A percentile compares a stretch with the other conserved stretches of the same genome.
Conservation (phyloP, 768 basidiomycete species). For the Panellus pusillus region DNA sequence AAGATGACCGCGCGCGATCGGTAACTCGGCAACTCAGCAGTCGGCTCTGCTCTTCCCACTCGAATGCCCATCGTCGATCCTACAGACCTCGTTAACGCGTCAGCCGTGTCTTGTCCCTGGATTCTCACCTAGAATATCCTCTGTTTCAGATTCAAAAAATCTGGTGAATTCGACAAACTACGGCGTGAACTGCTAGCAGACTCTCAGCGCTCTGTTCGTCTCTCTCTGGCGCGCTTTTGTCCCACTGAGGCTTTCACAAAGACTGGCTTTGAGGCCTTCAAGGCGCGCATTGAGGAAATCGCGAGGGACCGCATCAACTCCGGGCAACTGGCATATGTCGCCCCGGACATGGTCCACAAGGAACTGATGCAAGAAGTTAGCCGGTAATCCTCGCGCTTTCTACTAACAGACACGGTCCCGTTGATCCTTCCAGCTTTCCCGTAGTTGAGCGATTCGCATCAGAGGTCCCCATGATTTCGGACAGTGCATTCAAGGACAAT, state of each 20-base stretch:
- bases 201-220: slow-evolving; percentile 58
- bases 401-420: neutral
- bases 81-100: slow-evolving; percentile 66
- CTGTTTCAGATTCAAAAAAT: slow-evolving; percentile 66
- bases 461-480: slow-evolving; percentile 49
- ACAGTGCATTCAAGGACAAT: slow-evolving; percentile 43
- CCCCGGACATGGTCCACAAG: slow-evolving; percentile 47
- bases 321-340: slow-evolving; percentile 52
- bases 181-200: slow-evolving; percentile 62
- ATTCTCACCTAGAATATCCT: neutral
- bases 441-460: slow-evolving; percentile 63
- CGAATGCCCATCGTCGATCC: slow-evolving; percentile 56
- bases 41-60: neutral
- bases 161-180: slow-evolving; percentile 75
- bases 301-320: slow-evolving; percentile 54
- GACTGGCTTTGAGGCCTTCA: slow-evolving; percentile 55
- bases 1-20: neutral
- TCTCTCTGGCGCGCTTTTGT: slow-evolving; percentile 7
- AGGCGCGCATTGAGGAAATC: slow-evolving; percentile 60
- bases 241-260: slow-evolving; percentile 27
- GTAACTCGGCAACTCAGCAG: neutral
- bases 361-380: slow-evolving; percentile 75
- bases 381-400: slow-evolving; percentile 41
- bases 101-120: slow-evolving; percentile 17
- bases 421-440: slow-evolving; percentile 50